phyloP scores from a whole-genome alignment of 805 yeast genomes.

The Ogataea siamensis region DNA sequence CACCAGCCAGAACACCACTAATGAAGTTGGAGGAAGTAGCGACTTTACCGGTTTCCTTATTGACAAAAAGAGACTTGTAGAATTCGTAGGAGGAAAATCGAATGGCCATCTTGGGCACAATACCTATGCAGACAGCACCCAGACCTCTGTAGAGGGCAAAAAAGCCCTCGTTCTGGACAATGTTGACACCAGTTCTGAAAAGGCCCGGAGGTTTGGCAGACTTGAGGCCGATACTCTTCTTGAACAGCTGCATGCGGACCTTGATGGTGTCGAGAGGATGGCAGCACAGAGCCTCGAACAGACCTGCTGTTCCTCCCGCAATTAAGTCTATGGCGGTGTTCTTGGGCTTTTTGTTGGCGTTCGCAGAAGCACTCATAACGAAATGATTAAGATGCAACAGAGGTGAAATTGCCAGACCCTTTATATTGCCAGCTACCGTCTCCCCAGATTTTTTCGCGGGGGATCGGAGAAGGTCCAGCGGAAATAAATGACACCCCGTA shows the following conservation, averaged over 20 bases:
- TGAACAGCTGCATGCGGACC: constrained; percentile 93
- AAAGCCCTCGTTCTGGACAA: constrained; percentile 76
- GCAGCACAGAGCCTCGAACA: constrained; percentile 95
- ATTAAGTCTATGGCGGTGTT: constrained; percentile 62
- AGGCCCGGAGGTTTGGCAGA: constrained; percentile 78
- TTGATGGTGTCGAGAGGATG: constrained; percentile 98
- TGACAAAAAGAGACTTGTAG: constrained; percentile 67
- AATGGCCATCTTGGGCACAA: constrained; percentile 97
- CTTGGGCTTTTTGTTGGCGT: constrained; percentile 28
- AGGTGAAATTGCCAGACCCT: neutral
- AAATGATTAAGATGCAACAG: neutral
- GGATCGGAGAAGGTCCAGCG: constrained; percentile 22
- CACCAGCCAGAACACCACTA: constrained; percentile 97
- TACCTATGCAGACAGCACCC: constrained; percentile 96
- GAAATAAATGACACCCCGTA: constrained; percentile 6
- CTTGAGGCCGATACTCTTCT: constrained; percentile 52
- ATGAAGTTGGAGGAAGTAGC: constrained; percentile 74
- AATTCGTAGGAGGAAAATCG: constrained; percentile 93
- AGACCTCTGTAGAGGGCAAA: constrained; percentile 90
- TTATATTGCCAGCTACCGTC: constrained; percentile 13
- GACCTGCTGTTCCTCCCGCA: constrained; percentile 97
- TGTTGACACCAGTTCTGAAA: constrained; percentile 72
- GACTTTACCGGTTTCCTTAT: constrained; percentile 58
- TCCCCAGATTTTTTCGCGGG: constrained; percentile 17
- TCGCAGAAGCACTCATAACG: constrained; percentile 24